Conservation (phyloP, 2,329 filamentous ascomycete genomes). For the Botrytis aclada region DNA sequence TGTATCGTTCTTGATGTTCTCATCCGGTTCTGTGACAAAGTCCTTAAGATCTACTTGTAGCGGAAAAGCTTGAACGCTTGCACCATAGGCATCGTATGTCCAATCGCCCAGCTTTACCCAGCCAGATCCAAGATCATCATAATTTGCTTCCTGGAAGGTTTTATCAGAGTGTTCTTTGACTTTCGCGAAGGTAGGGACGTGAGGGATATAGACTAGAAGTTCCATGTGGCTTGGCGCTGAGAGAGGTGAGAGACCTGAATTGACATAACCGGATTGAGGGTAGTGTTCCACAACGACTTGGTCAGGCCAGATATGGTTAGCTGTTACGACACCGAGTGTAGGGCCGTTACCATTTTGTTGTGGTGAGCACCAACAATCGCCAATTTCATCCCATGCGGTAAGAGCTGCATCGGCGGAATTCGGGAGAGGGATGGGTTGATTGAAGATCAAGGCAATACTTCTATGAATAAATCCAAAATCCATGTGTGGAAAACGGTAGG, state of each 20-base stretch:
- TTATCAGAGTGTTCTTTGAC: constrained; percentile 39
- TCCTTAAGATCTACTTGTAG: constrained; percentile 50
- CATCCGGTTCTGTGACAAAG: constrained; percentile 34
- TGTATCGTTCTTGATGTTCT: constrained; percentile 20
- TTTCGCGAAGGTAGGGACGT: constrained; percentile 38
- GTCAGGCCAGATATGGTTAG: constrained; percentile 59
- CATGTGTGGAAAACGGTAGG: constrained; percentile 42
- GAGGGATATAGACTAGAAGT: constrained; percentile 60
- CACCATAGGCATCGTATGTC: constrained; percentile 46
- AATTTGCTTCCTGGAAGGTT: constrained; percentile 40
- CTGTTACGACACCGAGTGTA: constrained; percentile 62
- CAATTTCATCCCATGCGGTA: constrained; percentile 68
- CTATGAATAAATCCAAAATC: constrained; percentile 15
- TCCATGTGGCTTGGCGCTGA: constrained; percentile 67
- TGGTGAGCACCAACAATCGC: constrained; percentile 84
- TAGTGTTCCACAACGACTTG: constrained; percentile 74
- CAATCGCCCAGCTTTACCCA: constrained; percentile 60
- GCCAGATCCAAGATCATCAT: constrained; percentile 36
- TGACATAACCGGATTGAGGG: constrained; percentile 52
- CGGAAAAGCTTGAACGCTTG: constrained; percentile 49
- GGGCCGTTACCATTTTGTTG: constrained; percentile 48
- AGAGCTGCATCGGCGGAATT: constrained; percentile 56
- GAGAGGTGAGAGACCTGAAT: constrained; percentile 48
- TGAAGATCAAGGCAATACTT: constrained; percentile 25
- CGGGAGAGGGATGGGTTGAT: constrained; percentile 28